Base-by-base conservation (phyloP, 441 rosid genomes). In the Theobroma grandiflorum region DNA sequence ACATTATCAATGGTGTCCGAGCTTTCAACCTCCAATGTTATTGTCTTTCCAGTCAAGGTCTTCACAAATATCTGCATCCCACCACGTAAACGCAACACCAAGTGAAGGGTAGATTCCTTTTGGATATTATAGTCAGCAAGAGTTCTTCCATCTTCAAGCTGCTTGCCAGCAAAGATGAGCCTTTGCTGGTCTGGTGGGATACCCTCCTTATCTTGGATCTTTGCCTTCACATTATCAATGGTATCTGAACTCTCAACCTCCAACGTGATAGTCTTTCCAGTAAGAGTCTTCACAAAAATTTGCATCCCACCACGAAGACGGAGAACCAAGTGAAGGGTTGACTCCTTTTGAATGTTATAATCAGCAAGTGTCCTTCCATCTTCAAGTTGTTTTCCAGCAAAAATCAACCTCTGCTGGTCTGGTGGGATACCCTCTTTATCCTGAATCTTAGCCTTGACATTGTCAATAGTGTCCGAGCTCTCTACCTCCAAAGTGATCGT, bases 391-490 rank as follows among this genome's bases (percentile, higher is more conserved):
- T 86, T 86, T 0, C 87, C 88, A 0, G 88, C 88, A 0, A 83
- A 86, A 31, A 86, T 86, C 0, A 86, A 78, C 0, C 86, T 76
- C 55, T 86, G 88, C 77, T 86, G 86, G 9, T 86, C 88, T 0
- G 88, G 88, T 0, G 88, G 88, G 1, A 86, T 86, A 0, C 88
- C 85, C 0, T 86, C 88, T 0, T 86, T 84, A 0, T 86, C 88
- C 0, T 86, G 88, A 0, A 86, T 86, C 78, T 86, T 86, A 0
- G 88, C 81, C 3, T 86, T 86, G 16, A 86, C 86, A 1, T 85
- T 85, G 6, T 85, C 86, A 0, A 85, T 81, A 0, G 88, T 85
- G 59, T 83, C 88, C 0, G 88, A 83, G 50, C 88, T 85, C 74
- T 85, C 88, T 0, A 85, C 88, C 78, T 85, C 88, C 0, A 85